These are phyloP conservation scores for Hericium alpestre DNA, from an alignment of 768 basidiomycete species.

Conservation along the genomic window DNA sequence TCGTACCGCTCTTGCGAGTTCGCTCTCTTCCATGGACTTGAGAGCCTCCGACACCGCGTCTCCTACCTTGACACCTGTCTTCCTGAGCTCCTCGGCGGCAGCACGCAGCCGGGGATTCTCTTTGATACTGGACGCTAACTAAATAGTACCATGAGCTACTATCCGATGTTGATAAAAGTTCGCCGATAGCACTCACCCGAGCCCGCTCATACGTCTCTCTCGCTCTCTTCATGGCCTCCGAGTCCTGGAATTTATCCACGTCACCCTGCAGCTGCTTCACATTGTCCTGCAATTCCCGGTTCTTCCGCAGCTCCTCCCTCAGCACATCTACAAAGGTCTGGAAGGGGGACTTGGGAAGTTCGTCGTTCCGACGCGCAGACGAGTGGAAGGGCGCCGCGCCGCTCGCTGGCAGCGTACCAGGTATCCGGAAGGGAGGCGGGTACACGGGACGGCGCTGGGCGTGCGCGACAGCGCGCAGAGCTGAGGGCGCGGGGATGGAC, in stretches of 20 bases:
- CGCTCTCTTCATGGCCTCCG: conserved; percentile 89
- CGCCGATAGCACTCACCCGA: conserved; percentile 46
- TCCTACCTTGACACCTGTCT: conserved; percentile 81
- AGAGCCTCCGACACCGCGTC: conserved; percentile 92
- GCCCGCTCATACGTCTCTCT: conserved; percentile 89
- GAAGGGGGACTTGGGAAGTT: conserved; percentile 84
- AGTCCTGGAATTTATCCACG: conserved; percentile 94
- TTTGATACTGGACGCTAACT: conserved; percentile 91
- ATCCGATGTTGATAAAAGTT: not conserved
- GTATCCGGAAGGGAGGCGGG: conserved; percentile 13
- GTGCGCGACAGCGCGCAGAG: conserved; percentile 16
- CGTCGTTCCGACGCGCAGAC: conserved; percentile 48
- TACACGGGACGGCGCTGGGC: conserved; percentile 11
- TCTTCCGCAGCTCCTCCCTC: conserved; percentile 86
- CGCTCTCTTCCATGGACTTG: conserved; percentile 90
- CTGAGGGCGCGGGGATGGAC: conserved; percentile 21
- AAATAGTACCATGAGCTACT: conserved; percentile 4
- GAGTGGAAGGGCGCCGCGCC: conserved; percentile 42
- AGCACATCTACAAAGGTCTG: conserved; percentile 93
- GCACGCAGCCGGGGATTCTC: conserved; percentile 88
- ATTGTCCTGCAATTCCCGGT: conserved; percentile 89
- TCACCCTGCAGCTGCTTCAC: conserved; percentile 96
- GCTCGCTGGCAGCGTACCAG: conserved; percentile 14
- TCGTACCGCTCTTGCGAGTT: conserved; percentile 74
- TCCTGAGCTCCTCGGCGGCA: conserved; percentile 87